phyloP scores from a whole-genome alignment of 257 asterid genomes.

The Solanum sitiens region DNA sequence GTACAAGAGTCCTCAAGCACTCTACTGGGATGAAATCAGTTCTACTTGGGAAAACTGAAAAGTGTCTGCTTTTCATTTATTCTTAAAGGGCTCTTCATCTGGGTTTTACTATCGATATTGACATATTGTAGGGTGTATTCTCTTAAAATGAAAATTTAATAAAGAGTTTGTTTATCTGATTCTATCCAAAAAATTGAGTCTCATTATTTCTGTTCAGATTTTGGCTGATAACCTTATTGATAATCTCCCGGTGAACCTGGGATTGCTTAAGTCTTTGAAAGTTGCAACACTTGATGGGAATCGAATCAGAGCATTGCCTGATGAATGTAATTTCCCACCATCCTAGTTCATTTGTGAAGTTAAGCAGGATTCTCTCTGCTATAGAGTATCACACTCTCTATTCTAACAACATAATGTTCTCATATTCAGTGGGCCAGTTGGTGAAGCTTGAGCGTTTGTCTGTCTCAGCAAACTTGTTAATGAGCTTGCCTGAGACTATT shows the following conservation, averaged over 20 bases:
- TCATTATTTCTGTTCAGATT: constrained; percentile 32
- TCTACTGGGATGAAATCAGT: neutral
- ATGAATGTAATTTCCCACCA: constrained; percentile 58
- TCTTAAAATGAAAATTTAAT: neutral
- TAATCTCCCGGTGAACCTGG: constrained; percentile 75
- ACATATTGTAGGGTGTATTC: neutral
- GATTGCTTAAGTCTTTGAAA: constrained; percentile 80
- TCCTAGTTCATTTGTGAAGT: neutral
- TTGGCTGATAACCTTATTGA: constrained; percentile 74
- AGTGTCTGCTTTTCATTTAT: neutral
- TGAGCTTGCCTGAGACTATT: constrained; percentile 76
- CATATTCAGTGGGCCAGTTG: constrained; percentile 86
- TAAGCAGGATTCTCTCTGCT: neutral
- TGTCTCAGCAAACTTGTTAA: constrained; percentile 53
- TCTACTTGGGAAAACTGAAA: neutral
- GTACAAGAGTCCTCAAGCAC: neutral
- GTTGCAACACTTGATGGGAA: constrained; percentile 76
- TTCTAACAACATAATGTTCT: neutral
- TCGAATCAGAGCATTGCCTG: constrained; percentile 71
- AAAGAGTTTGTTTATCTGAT: neutral
- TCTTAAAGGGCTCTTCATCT: neutral
- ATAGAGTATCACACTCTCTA: neutral
- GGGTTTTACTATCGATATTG: neutral
- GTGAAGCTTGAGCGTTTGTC: constrained; percentile 90
- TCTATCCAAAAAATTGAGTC: neutral